phyloP scores from a whole-genome alignment of 2,329 filamentous ascomycete species.

The Neofusicoccum sp. region DNA sequence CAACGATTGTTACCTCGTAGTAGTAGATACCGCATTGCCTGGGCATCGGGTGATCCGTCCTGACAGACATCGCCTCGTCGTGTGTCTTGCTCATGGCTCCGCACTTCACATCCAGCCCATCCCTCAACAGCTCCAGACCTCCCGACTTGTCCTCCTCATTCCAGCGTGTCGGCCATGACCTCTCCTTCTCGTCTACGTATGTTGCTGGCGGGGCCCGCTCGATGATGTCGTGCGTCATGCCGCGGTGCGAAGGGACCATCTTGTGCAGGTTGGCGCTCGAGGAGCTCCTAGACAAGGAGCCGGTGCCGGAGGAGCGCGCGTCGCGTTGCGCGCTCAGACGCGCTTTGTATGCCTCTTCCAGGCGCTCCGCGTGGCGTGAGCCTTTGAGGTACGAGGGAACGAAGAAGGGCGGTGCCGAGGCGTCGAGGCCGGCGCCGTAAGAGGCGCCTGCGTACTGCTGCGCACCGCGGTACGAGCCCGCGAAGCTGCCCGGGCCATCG shows the following conservation, averaged over 20 bases:
- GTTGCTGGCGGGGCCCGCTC: constrained; percentile 61
- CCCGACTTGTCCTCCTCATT: constrained; percentile 72
- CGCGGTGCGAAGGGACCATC: constrained; percentile 66
- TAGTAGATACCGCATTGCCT: constrained; percentile 92
- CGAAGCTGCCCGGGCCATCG: constrained; percentile 4
- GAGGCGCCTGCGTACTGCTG: constrained; percentile 25
- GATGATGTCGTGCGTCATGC: constrained; percentile 79
- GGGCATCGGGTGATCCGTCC: constrained; percentile 84
- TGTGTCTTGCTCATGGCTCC: constrained; percentile 55
- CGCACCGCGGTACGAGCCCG: constrained; percentile 4
- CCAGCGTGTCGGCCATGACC: constrained; percentile 73
- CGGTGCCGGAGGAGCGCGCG: constrained; percentile 43
- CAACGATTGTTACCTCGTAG: constrained; percentile 71
- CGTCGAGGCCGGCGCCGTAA: constrained; percentile 27
- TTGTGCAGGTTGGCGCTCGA: constrained; percentile 60
- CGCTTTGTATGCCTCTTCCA: constrained; percentile 63
- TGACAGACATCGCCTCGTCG: constrained; percentile 77
- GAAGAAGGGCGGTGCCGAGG: constrained; percentile 60
- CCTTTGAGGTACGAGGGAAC: constrained; percentile 78
- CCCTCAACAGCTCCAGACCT: constrained; percentile 70
- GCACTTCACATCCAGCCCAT: constrained; percentile 70
- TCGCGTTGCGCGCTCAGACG: constrained; percentile 47
- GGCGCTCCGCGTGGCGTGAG: constrained; percentile 73
- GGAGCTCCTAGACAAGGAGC: constrained; percentile 54
- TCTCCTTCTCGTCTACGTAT: constrained; percentile 16